phyloP scores from a whole-genome alignment of 177 flowering plant species.

The Vitis hybrid region DNA sequence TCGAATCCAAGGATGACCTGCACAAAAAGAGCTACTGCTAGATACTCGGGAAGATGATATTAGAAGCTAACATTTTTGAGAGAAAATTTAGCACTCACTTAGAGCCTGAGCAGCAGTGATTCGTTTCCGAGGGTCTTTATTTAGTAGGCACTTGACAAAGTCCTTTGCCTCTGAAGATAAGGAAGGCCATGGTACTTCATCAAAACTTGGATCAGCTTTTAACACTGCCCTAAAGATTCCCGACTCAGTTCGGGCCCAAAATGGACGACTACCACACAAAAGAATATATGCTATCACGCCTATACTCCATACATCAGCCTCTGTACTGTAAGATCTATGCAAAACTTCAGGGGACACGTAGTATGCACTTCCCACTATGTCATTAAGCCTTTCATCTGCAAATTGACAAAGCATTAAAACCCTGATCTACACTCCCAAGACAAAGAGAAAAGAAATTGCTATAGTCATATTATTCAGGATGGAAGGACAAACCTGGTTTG shows the following conservation, averaged over 20 bases:
- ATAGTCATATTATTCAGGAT: background rate
- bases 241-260: constrained; percentile 97
- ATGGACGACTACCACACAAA: constrained; percentile 95
- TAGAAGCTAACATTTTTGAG: constrained; percentile 8
- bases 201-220: constrained; percentile 89
- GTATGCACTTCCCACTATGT: constrained; percentile 96
- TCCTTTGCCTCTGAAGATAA: constrained; percentile 80
- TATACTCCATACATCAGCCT: constrained; percentile 96
- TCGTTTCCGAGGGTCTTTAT: constrained; percentile 82
- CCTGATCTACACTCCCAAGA: background rate
- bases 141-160: constrained; percentile 76
- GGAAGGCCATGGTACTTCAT: constrained; percentile 93
- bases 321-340: constrained; percentile 84
- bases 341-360: constrained; percentile 98
- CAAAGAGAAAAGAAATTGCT: background rate
- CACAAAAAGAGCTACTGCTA: constrained; percentile 15
- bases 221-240: constrained; percentile 87
- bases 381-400: constrained; percentile 93
- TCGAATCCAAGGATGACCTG: constrained; percentile 97
- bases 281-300: constrained; percentile 95
- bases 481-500: constrained; percentile 66
- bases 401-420: constrained; percentile 17
- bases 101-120: constrained; percentile 92
- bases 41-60: constrained; percentile 6
- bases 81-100: constrained; percentile 46